A percentile compares a stretch with the other conserved stretches of the same genome.
phyloP scores from a whole-genome alignment of 2,329 filamentous ascomycete species.

The Ophiobolus disseminans region DNA sequence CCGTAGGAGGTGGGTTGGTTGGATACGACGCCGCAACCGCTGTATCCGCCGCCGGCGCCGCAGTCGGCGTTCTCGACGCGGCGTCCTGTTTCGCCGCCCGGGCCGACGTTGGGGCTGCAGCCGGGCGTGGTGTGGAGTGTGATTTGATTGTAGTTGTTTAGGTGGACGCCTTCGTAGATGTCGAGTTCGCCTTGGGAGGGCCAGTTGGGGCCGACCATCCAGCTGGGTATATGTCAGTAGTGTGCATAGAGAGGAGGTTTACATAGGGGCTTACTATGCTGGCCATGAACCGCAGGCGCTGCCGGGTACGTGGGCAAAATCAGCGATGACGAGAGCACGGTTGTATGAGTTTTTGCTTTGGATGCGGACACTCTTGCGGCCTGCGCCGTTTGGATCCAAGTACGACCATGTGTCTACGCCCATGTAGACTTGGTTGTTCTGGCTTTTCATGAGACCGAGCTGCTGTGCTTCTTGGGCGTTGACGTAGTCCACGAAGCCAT shows the following conservation, averaged over 20 bases:
- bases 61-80: slow-evolving; percentile 43
- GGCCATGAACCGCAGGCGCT: slow-evolving; percentile 50
- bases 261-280: slow-evolving; percentile 38
- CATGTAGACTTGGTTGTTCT: slow-evolving; percentile 48
- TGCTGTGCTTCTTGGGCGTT: slow-evolving; percentile 40
- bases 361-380: slow-evolving; percentile 47
- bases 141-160: slow-evolving; percentile 46
- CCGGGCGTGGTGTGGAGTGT: slow-evolving; percentile 48
- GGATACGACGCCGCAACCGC: slow-evolving; percentile 42
- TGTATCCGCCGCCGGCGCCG: slow-evolving; percentile 43
- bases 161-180: slow-evolving; percentile 47
- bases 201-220: slow-evolving; percentile 51
- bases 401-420: slow-evolving; percentile 43
- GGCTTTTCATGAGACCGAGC: slow-evolving; percentile 40
- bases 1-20: slow-evolving; percentile 43
- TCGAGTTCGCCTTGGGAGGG: slow-evolving; percentile 47
- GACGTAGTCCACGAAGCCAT: slow-evolving; percentile 50
- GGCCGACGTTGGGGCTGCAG: slow-evolving; percentile 41
- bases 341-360: slow-evolving; percentile 48
- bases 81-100: slow-evolving; percentile 41
- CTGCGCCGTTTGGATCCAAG: slow-evolving; percentile 42
- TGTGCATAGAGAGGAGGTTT: background rate
- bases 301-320: slow-evolving; percentile 50
- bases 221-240: slow-evolving; percentile 29
- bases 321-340: slow-evolving; percentile 48